Conservation (phyloP, 176 grass and related monocot species). For the Carex myosuroides region DNA sequence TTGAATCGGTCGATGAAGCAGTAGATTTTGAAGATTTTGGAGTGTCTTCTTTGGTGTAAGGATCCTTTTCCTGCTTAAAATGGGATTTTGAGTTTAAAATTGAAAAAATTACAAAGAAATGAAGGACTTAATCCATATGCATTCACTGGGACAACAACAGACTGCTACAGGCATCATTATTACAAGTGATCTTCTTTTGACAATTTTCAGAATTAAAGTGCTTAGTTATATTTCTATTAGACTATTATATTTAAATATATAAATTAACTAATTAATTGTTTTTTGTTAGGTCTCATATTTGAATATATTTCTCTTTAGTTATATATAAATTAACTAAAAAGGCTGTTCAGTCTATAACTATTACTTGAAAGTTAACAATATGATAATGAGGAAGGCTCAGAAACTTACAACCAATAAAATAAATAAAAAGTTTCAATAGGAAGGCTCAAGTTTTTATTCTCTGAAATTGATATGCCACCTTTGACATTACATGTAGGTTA, state of each 20-base stretch:
- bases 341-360: background rate
- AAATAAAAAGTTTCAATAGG: background rate
- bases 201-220: background rate
- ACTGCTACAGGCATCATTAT: background rate
- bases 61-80: slow-evolving; percentile 18
- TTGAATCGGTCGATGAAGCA: background rate
- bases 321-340: background rate
- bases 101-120: background rate
- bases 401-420: background rate
- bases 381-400: background rate
- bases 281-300: background rate
- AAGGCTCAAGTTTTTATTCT: background rate
- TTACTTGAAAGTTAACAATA: background rate
- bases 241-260: background rate
- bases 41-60: slow-evolving; percentile 9
- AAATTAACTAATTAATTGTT: background rate
- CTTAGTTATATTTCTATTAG: background rate
- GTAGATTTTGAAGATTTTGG: slow-evolving; percentile 12
- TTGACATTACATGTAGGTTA: slow-evolving; percentile 12
- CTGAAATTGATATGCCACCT: slow-evolving; percentile 21
- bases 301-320: too few relatives aligned
- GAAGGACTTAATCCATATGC: background rate
- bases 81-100: background rate
- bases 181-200: background rate
- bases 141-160: background rate